A percentile compares a stretch with the other conserved stretches of the same genome.
Conservation (phyloP, 768 basidiomycete species). For the Lactarius vividus region DNA sequence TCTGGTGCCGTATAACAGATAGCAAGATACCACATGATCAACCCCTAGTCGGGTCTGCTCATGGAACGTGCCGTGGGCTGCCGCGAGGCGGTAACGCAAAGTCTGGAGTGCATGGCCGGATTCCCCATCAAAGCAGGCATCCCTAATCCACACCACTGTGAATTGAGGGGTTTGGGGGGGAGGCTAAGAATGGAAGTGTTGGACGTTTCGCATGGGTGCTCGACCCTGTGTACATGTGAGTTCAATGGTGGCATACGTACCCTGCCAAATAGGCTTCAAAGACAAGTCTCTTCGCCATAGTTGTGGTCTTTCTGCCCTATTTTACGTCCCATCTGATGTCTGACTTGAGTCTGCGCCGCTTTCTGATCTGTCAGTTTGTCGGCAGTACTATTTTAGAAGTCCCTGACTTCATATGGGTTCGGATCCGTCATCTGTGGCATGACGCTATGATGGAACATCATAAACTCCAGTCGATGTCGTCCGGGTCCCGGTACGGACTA, state of each 20-base stretch:
- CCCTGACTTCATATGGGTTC: conserved; percentile 2
- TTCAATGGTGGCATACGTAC: conserved; percentile 1
- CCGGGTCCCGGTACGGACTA: neutral
- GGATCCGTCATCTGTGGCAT: conserved; percentile 3
- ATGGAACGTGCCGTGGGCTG: neutral
- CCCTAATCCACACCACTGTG: neutral
- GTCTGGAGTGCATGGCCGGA: neutral
- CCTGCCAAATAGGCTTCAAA: conserved; percentile 18
- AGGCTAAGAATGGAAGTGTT: neutral
- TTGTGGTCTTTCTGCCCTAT: conserved; percentile 3
- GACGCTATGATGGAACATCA: conserved; percentile 1
- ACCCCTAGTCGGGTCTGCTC: neutral
- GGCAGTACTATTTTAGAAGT: conserved; percentile 11
- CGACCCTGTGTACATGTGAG: neutral
- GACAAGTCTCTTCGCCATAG: neutral
- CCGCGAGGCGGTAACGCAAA: neutral
- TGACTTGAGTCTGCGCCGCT: conserved; percentile 1
- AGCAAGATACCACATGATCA: neutral
- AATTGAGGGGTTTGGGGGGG: neutral
- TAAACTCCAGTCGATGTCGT: conserved; percentile 11
- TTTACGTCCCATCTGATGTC: conserved; percentile 10
- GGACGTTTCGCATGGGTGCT: neutral
- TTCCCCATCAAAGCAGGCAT: conserved; percentile 7
- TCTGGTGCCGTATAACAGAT: neutral
- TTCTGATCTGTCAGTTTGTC: conserved; percentile 11